Conservation (phyloP, 352 stramenopile species). For the Globisporangium barbulae region DNA sequence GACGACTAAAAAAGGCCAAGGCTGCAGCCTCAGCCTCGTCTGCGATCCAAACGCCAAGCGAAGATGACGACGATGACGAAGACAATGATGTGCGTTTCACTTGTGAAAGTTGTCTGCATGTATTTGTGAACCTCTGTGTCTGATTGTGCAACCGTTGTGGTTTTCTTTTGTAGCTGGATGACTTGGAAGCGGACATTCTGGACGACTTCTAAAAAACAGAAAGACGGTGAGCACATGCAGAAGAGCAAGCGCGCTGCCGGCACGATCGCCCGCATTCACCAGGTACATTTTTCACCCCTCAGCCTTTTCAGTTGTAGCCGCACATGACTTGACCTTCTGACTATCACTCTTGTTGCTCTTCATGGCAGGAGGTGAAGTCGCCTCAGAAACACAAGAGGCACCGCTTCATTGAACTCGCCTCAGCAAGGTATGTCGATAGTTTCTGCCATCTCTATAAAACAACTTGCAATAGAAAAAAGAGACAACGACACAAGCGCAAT, state of each 20-base stretch:
- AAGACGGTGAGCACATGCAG: background rate
- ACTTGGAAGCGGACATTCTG: conserved; percentile 75
- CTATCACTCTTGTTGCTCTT: no score
- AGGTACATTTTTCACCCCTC: background rate
- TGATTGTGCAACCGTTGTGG: background rate
- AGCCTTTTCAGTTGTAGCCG: background rate
- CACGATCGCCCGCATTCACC: background rate
- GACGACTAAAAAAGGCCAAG: conserved; percentile 33
- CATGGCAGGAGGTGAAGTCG: background rate
- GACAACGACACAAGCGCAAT: background rate
- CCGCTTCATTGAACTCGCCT: background rate
- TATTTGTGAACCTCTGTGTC: conserved; percentile 2
- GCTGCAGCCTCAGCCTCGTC: background rate
- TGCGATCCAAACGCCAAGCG: conserved; percentile 7
- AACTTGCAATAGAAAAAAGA: conserved; percentile 8
- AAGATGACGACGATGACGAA: conserved; percentile 32
- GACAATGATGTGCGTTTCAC: conserved; percentile 26
- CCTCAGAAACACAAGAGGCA: background rate
- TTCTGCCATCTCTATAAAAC: background rate
- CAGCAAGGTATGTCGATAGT: conserved; percentile 2
- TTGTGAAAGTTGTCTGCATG: background rate
- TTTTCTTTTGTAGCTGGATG: conserved; percentile 43
- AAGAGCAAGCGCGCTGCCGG: background rate
- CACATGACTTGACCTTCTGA: background rate
- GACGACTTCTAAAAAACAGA: conserved; percentile 38